These are phyloP conservation scores for Phaffia tasmanica DNA, from an alignment of 768 basidiomycete species.

Conservation along the genomic window DNA sequence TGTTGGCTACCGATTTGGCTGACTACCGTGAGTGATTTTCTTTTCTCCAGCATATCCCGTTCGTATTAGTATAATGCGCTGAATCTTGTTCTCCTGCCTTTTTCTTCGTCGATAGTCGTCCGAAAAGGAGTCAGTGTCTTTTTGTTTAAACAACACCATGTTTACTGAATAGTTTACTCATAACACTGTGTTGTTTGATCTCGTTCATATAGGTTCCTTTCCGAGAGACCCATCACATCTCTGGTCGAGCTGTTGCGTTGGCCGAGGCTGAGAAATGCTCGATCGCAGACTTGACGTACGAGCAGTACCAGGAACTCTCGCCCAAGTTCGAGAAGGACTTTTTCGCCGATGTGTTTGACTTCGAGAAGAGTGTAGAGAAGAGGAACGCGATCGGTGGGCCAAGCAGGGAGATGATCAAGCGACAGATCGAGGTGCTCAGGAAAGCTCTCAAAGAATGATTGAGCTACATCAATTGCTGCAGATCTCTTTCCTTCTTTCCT, in stretches of 20 bases:
- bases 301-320: constrained; percentile 66
- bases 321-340: constrained; percentile 74
- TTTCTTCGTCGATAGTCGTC: constrained; percentile 45
- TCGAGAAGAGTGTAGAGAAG: constrained; percentile 89
- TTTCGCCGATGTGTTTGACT: constrained; percentile 66
- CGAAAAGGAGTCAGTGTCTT: constrained; percentile 72
- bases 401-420: constrained; percentile 65
- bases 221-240: constrained; percentile 96
- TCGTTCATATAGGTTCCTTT: constrained; percentile 64
- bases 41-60: too few relatives aligned
- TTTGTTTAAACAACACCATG: not conserved
- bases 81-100: too few relatives aligned
- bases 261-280: constrained; percentile 74
- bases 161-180: not conserved
- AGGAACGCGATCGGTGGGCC: constrained; percentile 86
- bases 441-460: too few relatives aligned
- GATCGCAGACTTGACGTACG: constrained; percentile 64
- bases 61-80: too few relatives aligned
- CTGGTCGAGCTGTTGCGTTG: constrained; percentile 87
- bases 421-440: constrained; percentile 71
- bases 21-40: constrained; percentile 52
- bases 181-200: not conserved
- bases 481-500: too few relatives aligned
- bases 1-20: constrained; percentile 95
- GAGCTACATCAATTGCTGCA: too few relatives aligned